Evolutionary conservation across 495 filamentous ascomycete species (phyloP).

Genomic region (Aspergillus panamensis): DNA sequence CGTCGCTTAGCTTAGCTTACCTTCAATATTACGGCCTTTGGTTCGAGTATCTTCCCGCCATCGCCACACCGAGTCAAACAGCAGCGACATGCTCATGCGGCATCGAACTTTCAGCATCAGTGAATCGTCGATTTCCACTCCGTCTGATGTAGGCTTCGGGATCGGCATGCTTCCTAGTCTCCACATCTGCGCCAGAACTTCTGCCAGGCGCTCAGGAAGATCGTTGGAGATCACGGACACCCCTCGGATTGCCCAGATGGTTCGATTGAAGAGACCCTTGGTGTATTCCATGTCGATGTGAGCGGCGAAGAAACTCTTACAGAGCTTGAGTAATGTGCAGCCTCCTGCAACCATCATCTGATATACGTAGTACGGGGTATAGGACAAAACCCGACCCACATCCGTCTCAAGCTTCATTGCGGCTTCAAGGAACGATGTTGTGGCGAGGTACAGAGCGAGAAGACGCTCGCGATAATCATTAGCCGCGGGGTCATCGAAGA

Average conservation of each 20-base stretch:
- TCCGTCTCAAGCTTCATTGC: slow-evolving; percentile 59
- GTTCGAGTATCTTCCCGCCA: slow-evolving; percentile 87
- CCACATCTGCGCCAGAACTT: slow-evolving; percentile 92
- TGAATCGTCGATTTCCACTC: slow-evolving; percentile 57
- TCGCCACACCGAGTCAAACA: slow-evolving; percentile 90
- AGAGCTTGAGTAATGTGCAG: slow-evolving; percentile 78
- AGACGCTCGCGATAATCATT: slow-evolving; percentile 75
- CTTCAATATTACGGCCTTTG: slow-evolving; percentile 74
- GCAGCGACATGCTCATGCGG: slow-evolving; percentile 88
- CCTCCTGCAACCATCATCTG: slow-evolving; percentile 90
- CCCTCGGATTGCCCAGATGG: slow-evolving; percentile 70
- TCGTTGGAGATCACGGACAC: slow-evolving; percentile 83
- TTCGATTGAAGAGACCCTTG: slow-evolving; percentile 66
- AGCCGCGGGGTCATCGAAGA: slow-evolving; percentile 76
- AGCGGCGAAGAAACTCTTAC: slow-evolving; percentile 74
- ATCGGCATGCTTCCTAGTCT: slow-evolving; percentile 58
- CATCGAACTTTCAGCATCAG: slow-evolving; percentile 83
- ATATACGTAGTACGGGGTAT: slow-evolving; percentile 80
- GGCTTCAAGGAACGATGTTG: slow-evolving; percentile 69
- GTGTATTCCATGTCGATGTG: slow-evolving; percentile 73
- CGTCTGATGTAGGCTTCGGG: slow-evolving; percentile 29
- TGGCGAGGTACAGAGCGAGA: slow-evolving; percentile 71
- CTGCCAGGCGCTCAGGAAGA: slow-evolving; percentile 77
- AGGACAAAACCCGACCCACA: slow-evolving; percentile 54
- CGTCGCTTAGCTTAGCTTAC: slow-evolving; percentile 42